phyloP scores from a whole-genome alignment of 352 stramenopile genomes.

The Hyaloperonospora arabidopsidis region DNA sequence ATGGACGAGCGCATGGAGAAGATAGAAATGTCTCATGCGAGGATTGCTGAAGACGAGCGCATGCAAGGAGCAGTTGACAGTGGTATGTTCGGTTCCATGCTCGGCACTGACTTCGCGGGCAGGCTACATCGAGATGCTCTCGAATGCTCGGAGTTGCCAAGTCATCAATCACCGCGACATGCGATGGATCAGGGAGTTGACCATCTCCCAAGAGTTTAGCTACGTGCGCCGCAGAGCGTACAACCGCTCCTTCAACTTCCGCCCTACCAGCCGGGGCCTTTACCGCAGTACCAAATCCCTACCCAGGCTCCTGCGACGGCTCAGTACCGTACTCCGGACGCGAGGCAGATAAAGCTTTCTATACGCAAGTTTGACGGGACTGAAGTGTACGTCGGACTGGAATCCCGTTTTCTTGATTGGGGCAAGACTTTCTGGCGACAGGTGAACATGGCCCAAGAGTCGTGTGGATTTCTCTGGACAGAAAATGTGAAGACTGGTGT shows the following conservation, averaged over 20 bases:
- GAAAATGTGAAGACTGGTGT: neutral
- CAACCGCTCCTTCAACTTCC: neutral
- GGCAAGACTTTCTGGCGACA: neutral
- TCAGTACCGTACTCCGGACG: neutral
- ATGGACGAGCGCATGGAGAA: conserved; percentile 1
- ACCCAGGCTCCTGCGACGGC: neutral
- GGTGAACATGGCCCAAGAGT: neutral
- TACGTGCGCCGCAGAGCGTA: neutral
- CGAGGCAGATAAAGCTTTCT: neutral
- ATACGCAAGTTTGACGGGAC: neutral
- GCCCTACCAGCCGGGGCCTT: neutral
- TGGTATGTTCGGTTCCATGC: neutral
- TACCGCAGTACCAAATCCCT: neutral
- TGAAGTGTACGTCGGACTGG: conserved; percentile 2
- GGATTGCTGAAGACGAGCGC: neutral
- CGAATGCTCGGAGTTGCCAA: neutral
- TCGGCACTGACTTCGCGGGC: neutral
- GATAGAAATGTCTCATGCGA: neutral
- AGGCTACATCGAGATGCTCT: neutral
- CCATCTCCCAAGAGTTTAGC: neutral
- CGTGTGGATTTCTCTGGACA: neutral
- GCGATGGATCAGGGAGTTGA: neutral
- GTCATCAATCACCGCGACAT: neutral
- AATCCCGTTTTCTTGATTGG: neutral
- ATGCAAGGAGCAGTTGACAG: neutral